Conservation (phyloP, 1,139 yeast genomes). For the Pichia kudriavzevii region DNA sequence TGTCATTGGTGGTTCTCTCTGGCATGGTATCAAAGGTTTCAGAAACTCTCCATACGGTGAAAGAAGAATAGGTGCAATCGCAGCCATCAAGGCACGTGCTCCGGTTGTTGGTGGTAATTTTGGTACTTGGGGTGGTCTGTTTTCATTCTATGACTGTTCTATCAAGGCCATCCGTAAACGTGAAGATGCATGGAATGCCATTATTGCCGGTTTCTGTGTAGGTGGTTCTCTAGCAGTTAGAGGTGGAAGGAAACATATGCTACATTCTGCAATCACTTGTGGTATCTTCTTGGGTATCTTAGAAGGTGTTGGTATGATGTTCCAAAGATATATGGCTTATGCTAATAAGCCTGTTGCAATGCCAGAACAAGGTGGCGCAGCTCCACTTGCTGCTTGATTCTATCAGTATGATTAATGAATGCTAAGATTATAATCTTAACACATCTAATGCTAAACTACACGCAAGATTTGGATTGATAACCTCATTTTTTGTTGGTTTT, state of each 20-base stretch:
- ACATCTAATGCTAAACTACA: too few species aligned
- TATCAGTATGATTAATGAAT: too few species aligned
- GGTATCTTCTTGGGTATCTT: slow-evolving; percentile 93
- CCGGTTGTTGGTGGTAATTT: slow-evolving; percentile 99
- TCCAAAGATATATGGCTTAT: slow-evolving; percentile 84
- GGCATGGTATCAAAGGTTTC: slow-evolving; percentile 99
- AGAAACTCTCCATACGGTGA: slow-evolving; percentile 97
- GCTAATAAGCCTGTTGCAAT: slow-evolving; percentile 79
- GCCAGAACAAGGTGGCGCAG: slow-evolving; percentile 50
- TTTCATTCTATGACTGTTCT: slow-evolving; percentile 91
- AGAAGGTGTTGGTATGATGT: slow-evolving; percentile 97
- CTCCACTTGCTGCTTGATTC: slow-evolving; percentile 37
- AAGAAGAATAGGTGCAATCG: slow-evolving; percentile 79
- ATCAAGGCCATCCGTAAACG: slow-evolving; percentile 93
- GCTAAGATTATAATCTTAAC: too few species aligned
- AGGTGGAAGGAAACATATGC: slow-evolving; percentile 97
- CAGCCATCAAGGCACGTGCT: slow-evolving; percentile 92
- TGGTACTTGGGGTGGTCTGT: slow-evolving; percentile 99
- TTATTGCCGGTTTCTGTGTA: slow-evolving; percentile 95
- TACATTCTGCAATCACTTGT: slow-evolving; percentile 96
- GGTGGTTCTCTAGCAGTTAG: slow-evolving; percentile 98
- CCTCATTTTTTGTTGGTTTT: too few species aligned
- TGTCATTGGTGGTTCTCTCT: slow-evolving; percentile 92
- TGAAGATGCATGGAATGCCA: slow-evolving; percentile 98
- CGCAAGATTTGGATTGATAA: too few species aligned